Base-by-base conservation (phyloP, 306 rosid species). In the Abrus pulchellus region DNA sequence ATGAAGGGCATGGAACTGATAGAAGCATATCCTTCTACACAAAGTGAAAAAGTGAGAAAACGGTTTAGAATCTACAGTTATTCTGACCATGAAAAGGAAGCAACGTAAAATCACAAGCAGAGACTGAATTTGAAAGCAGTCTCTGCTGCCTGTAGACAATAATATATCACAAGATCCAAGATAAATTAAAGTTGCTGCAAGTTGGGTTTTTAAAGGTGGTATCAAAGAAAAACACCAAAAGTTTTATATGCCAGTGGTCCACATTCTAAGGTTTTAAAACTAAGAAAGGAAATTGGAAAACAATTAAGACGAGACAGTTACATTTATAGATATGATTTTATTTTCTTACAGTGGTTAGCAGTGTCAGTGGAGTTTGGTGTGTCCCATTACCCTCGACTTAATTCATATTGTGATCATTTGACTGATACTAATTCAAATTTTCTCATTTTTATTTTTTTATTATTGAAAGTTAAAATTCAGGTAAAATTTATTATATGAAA, bases 141-240 rank as follows among this genome's bases (percentile, higher is more conserved):
- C 76, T 63, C 54, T 80, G 82, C 29, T 61, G 67, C 53, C 53
- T 43, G 27, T 61, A 20, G 62, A 77, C 82, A 85, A 79, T 66
- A 78, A 75, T 73, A 57, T 68, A 53, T 78, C 87, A 80, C 92
- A 74, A 45, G 96, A 91, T 91, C 92, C 94, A 90, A 90, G 88
- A 79, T 57, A 29, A 28, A 28, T 45, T 68, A 68, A 68, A 68
- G 63, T 47, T 68, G 27, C 74, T 45, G 56, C 55, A 29, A 67
- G 38, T 73, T 54, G 77, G 36, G 49, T n/a, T 72, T 60, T 79
- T 69, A 59, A 83, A 73, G 75, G 65, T 83, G 41, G 30, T 59
- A 74, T 77, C 52, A 72, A 57, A 49, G 34, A 69, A 82, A 82
- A 83, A 49, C 47, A 32, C 74, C 72, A 67, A 73, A 82, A 70